Evolutionary conservation across 306 rosid species (phyloP), one percentile per base, ranked within the genome.

Genomic region (Parietaria judaica): DNA sequence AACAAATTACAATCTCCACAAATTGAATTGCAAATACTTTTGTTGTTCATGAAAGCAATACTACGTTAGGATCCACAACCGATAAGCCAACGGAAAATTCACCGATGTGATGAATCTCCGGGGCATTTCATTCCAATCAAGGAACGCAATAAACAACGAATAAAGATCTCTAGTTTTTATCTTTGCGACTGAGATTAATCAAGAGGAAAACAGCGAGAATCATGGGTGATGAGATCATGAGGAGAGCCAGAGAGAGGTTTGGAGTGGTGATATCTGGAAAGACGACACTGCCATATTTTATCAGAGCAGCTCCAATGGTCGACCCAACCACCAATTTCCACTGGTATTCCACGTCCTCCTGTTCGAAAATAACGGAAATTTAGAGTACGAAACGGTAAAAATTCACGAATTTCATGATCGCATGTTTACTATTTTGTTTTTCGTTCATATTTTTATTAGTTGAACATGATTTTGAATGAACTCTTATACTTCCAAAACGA

Each of bases 211-310:
- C 64, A 71, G 89, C 86, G 36, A 75, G 61, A 71, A 83, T 0
- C 43, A 81, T 63, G 8, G 96, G 97, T 74, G 79, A 39, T 37
- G 56, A 15, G 63, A 87, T 80, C 76, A 87, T 80, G 53, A 60
- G 4, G 8, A 85, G 78, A 73, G 97, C 95, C 50, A 67, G 64
- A 7, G 67, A 56, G 51, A 91, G 76, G 69, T 87, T 87, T 60
- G 97, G 97, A 67, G 72, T 78, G 3, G 96, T 83, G 53, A 87
- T 83, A 70, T 69, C 81, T 7, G 95, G 95, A 68, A 80, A 85
- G 37, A 81, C 52, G 46, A 73, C 71, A 57, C 95, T 85, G 14
- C 95, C 97, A 71, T 90, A 90, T 78, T 87, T 87, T 14, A 91
- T 72, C 47, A 59, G 66, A 43, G 66, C 89, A 15, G 69, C 91